These are phyloP conservation scores for Hypomontagnella monticulosa DNA, from an alignment of 495 filamentous ascomycete genomes.

Conservation along the genomic window DNA sequence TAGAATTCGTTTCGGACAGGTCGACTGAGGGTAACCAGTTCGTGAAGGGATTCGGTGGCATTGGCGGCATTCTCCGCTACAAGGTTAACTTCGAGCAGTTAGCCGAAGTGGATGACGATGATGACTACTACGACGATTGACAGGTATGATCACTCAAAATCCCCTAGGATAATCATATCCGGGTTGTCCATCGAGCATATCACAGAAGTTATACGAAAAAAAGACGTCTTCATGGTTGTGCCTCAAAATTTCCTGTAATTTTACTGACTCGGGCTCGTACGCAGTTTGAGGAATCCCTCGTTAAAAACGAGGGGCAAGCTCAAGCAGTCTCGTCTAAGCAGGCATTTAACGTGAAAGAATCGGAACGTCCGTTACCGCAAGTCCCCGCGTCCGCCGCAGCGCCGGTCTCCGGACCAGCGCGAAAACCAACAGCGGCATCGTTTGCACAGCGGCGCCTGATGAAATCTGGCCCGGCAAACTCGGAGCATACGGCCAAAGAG, in stretches of 20 bases:
- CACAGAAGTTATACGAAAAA: constrained; percentile 9
- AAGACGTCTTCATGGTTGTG: background rate
- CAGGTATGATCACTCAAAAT: constrained; percentile 33
- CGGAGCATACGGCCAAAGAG: constrained; percentile 50
- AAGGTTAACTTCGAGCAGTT: constrained; percentile 99
- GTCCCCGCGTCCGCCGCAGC: constrained; percentile 51
- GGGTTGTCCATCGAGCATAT: constrained; percentile 13
- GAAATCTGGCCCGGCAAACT: constrained; percentile 51
- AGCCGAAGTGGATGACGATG: constrained; percentile 92
- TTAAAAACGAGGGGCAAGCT: constrained; percentile 83
- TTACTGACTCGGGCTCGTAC: constrained; percentile 29
- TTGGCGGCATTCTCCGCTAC: constrained; percentile 96
- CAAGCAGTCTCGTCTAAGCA: constrained; percentile 73
- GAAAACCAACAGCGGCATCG: constrained; percentile 45
- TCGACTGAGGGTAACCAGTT: constrained; percentile 99
- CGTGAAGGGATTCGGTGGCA: constrained; percentile 98
- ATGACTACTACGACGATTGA: constrained; percentile 96
- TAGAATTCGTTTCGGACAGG: constrained; percentile 97
- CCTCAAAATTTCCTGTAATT: constrained; percentile 8
- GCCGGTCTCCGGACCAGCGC: constrained; percentile 51
- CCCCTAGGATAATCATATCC: background rate
- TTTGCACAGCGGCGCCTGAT: constrained; percentile 46
- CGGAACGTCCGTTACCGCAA: constrained; percentile 51
- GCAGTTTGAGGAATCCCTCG: constrained; percentile 96
- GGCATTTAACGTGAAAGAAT: constrained; percentile 45